phyloP scores from a whole-genome alignment of 352 stramenopile species.

The Phytopythium oedochilum region DNA sequence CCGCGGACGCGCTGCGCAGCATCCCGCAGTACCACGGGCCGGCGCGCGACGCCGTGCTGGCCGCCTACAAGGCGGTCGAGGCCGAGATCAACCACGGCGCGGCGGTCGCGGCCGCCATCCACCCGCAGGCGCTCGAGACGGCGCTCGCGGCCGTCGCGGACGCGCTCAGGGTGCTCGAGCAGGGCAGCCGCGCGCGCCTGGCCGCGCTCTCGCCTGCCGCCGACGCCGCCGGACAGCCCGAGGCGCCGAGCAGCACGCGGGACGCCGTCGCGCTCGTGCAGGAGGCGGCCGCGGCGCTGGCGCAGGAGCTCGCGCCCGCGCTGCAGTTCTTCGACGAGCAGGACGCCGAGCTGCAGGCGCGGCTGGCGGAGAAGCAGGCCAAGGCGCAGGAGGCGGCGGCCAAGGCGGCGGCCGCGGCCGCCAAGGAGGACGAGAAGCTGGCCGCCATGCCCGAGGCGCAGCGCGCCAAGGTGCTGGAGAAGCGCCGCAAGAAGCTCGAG shows the following conservation, averaged over 20 bases:
- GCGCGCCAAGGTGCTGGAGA: slow-evolving; percentile 71
- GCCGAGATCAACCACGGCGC: slow-evolving; percentile 59
- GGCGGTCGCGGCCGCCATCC: slow-evolving; percentile 22
- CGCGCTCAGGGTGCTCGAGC: slow-evolving; percentile 47
- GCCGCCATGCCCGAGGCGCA: slow-evolving; percentile 72
- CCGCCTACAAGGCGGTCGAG: slow-evolving; percentile 68
- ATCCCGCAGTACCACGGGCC: slow-evolving; percentile 85
- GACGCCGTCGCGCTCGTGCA: slow-evolving; percentile 49
- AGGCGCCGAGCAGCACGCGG: slow-evolving; percentile 1
- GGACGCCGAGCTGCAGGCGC: slow-evolving; percentile 50
- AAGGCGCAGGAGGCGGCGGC: slow-evolving; percentile 61
- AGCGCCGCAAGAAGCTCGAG: slow-evolving; percentile 78
- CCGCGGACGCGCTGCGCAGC: slow-evolving; percentile 42
- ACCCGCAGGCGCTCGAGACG: slow-evolving; percentile 66
- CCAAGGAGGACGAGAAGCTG: slow-evolving; percentile 84
- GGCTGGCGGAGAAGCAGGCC: slow-evolving; percentile 47
- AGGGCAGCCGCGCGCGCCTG: slow-evolving; percentile 53
- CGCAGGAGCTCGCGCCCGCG: slow-evolving; percentile 40
- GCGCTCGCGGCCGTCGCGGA: slow-evolving; percentile 48
- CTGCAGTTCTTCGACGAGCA: slow-evolving; percentile 57
- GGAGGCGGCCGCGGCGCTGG: slow-evolving; percentile 28
- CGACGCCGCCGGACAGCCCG: neutral
- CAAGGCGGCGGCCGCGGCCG: slow-evolving; percentile 62
- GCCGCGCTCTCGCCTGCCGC: slow-evolving; percentile 12
- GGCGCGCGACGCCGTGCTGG: slow-evolving; percentile 57